These are phyloP conservation scores for Leccinum subtestaceum DNA, from an alignment of 768 basidiomycete species.

Conservation along the genomic window DNA sequence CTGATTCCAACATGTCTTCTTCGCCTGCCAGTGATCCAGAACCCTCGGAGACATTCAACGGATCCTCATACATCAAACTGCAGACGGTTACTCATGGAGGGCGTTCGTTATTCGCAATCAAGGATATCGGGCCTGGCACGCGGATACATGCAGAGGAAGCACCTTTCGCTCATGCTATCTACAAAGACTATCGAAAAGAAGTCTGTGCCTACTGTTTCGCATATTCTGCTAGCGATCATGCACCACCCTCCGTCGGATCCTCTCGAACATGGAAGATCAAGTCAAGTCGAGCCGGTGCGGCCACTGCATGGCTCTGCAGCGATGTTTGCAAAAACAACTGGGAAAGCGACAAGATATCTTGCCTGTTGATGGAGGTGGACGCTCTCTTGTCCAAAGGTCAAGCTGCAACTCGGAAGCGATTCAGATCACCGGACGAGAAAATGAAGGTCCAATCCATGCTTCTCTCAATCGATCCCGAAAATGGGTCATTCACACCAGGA, in stretches of 20 bases:
- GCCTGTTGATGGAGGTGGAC: conserved; percentile 32
- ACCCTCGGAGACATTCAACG: background rate
- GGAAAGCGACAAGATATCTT: conserved; percentile 36
- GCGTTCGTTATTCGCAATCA: conserved; percentile 49
- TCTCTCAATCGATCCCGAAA: conserved; percentile 10
- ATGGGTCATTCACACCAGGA: conserved; percentile 35
- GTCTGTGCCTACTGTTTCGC: conserved; percentile 65
- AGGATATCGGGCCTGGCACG: conserved; percentile 41
- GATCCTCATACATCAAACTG: conserved; percentile 21
- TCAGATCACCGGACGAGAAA: conserved; percentile 23
- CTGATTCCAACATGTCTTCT: conserved; percentile 8
- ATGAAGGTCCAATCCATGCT: conserved; percentile 20
- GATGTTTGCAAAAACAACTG: conserved; percentile 45
- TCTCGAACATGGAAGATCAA: conserved; percentile 46
- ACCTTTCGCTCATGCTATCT: conserved; percentile 58
- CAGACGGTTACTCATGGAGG: conserved; percentile 46
- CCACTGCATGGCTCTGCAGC: conserved; percentile 58
- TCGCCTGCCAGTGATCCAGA: background rate
- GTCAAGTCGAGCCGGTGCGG: conserved; percentile 29
- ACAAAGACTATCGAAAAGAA: conserved; percentile 62
- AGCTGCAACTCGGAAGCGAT: conserved; percentile 27
- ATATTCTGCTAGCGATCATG: conserved; percentile 42
- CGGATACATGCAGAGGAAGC: conserved; percentile 42
- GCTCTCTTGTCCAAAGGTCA: conserved; percentile 37
- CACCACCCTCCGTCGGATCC: conserved; percentile 10